Evolutionary conservation across 1,139 yeast species (phyloP).

Genomic region (Arxiozyma bovina): DNA sequence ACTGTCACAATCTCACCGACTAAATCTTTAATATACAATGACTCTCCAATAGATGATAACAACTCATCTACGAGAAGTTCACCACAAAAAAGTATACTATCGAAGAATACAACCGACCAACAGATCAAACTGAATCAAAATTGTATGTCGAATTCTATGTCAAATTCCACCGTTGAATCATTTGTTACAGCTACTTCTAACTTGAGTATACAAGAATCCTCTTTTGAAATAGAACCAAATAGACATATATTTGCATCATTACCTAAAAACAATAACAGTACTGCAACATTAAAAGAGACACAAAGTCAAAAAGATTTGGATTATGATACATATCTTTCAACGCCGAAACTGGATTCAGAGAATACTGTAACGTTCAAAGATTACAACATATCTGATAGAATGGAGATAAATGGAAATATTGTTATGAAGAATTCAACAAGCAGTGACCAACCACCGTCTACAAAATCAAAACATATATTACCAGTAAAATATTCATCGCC

Average conservation of each 20-base stretch:
- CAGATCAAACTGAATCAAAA: background rate
- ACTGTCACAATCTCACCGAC: slow-evolving; percentile 11
- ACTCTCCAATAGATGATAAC: background rate
- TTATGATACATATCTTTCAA: background rate
- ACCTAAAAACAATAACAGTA: background rate
- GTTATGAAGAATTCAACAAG: background rate
- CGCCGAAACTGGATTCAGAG: background rate
- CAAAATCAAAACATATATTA: background rate
- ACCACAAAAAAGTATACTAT: background rate
- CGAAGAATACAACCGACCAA: background rate
- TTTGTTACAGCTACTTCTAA: slow-evolving; percentile 8
- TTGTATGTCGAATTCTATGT: background rate
- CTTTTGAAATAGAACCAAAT: background rate
- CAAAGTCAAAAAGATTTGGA: background rate
- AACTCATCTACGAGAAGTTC: background rate
- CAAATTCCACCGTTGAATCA: slow-evolving; percentile 6
- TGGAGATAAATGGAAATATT: background rate
- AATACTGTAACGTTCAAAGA: background rate
- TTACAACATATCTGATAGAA: background rate
- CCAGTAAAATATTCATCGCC: slow-evolving; percentile 10
- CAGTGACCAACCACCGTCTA: background rate
- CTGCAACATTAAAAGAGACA: background rate
- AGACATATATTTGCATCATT: slow-evolving; percentile 3
- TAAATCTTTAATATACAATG: slow-evolving; percentile 6
- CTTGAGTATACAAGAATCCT: background rate